Base-by-base conservation (phyloP, 352 stramenopile genomes). In the Globisporangium spiculum region DNA sequence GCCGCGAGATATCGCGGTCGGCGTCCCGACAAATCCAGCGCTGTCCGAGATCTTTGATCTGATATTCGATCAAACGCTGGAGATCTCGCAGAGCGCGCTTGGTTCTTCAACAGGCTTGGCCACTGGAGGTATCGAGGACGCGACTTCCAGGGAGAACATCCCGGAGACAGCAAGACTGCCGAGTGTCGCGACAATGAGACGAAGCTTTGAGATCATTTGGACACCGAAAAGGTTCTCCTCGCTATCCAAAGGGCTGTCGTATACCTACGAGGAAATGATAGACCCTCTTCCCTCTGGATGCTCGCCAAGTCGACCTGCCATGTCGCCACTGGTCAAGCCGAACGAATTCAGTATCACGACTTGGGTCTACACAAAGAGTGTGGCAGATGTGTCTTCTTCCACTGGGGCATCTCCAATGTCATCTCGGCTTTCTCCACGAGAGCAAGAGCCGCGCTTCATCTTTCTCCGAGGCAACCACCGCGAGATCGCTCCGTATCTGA, bases 321-420 rank as follows among this genome's bases (percentile, higher is more conserved):
- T 93, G 84, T 85, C 81, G 7, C 79, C 82, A 6, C 68, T 90
- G 1, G 20, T 74, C 4, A 93, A 96, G 30, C 56, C 84, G 2
- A 89, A 80, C 36, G 91, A 97, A 52, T 97, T 97, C 62, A 97
- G 86, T 55, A 83, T 98, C 24, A 94, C 83, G 7, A 91, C 80
- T 9, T 98, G 93, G 93, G 48, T 98, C 1, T 93, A 80, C 57
- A 66, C 95, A 5, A 48, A 48, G 12, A 79, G 79, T n/a, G 66
- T 46, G 46, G 52, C 55, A 60, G 24, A 50, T 6, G 22, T 26
- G 14, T 48, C 38, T 20, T 48, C 38, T 48, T 18, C 22, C 16
- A 55, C 8, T 38, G 12, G 36, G 14, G 22, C 30, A 14, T 26
- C 41, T 16, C 58, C 58, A 53, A 26, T 54, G 26, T 34, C 58